Percentiles rank a stretch among this genome's conserved stretches.
Evolutionary conservation across 139 green algal species (phyloP).

Genomic region (Nannochloris sp.): DNA sequence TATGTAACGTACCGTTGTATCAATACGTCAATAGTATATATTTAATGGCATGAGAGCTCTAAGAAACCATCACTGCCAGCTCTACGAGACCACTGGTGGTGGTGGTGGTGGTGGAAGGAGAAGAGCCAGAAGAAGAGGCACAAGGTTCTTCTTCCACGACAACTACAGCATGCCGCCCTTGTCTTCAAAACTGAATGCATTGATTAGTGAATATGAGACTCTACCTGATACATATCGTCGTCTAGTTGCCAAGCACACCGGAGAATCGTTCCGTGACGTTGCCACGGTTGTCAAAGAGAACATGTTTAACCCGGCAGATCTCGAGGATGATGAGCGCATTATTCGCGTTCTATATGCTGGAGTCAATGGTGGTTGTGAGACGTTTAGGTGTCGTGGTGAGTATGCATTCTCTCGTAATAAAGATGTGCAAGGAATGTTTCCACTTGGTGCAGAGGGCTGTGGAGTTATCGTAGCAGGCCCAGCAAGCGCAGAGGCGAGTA

Average conservation of each 20-base stretch:
- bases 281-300: constrained; percentile 21
- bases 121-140: no score
- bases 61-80: no score
- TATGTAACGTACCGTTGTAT: no score
- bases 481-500: background rate
- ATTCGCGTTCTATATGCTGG: constrained; percentile 37
- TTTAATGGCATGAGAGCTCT: no score
- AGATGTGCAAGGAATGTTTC: constrained; percentile 3
- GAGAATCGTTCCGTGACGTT: constrained; percentile 32
- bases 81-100: no score
- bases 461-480: constrained; percentile 42
- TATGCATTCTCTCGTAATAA: constrained; percentile 32
- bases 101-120: no score
- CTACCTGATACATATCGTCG: constrained; percentile 21
- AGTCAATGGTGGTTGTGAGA: constrained; percentile 66
- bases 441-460: constrained; percentile 48
- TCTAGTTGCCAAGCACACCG: constrained; percentile 30
- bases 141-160: no score
- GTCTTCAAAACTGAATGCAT: no score
- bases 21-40: no score
- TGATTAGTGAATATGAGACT: no score
- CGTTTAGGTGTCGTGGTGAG: constrained; percentile 44
- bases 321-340: constrained; percentile 23
- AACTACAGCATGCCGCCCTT: no score
- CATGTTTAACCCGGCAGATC: constrained; percentile 9